phyloP scores from a whole-genome alignment of 2,329 filamentous ascomycete genomes.

The Fusarium brevicatenulatum region DNA sequence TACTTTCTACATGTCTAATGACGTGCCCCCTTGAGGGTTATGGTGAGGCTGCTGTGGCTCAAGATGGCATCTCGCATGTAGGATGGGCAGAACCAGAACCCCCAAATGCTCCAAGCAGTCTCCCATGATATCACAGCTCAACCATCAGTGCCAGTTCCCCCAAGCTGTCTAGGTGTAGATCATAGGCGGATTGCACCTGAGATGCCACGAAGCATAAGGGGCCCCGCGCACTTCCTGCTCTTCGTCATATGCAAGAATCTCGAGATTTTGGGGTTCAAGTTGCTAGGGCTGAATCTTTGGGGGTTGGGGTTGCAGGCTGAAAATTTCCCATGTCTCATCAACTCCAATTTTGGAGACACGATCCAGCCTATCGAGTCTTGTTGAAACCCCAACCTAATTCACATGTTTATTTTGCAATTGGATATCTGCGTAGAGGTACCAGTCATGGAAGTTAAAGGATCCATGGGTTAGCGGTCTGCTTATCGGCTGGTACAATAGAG shows the following conservation, averaged over 20 bases:
- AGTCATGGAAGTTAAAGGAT: background rate
- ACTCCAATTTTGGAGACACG: constrained; percentile 10
- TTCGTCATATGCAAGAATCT: background rate
- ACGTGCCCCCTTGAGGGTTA: background rate
- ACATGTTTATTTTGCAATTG: constrained; percentile 7
- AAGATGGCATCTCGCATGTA: background rate
- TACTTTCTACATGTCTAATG: background rate
- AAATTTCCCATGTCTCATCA: constrained; percentile 21
- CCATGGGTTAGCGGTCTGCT: background rate
- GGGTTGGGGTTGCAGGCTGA: constrained; percentile 36
- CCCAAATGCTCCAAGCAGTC: constrained; percentile 12
- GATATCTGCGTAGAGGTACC: background rate
- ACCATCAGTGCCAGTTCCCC: background rate
- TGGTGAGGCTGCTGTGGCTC: background rate
- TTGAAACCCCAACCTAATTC: constrained; percentile 40
- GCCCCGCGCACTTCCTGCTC: background rate
- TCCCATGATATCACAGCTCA: background rate
- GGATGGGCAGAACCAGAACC: background rate
- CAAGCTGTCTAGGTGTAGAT: background rate
- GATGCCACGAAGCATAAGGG: background rate
- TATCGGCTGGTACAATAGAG: constrained; percentile 12
- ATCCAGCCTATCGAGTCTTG: constrained; percentile 1
- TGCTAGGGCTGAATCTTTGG: constrained; percentile 33
- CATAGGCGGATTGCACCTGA: background rate
- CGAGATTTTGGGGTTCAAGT: constrained; percentile 30